A percentile compares a stretch with the other conserved stretches of the same genome.
phyloP scores from a whole-genome alignment of 768 basidiomycete species.

The Lyophyllum atratum region DNA sequence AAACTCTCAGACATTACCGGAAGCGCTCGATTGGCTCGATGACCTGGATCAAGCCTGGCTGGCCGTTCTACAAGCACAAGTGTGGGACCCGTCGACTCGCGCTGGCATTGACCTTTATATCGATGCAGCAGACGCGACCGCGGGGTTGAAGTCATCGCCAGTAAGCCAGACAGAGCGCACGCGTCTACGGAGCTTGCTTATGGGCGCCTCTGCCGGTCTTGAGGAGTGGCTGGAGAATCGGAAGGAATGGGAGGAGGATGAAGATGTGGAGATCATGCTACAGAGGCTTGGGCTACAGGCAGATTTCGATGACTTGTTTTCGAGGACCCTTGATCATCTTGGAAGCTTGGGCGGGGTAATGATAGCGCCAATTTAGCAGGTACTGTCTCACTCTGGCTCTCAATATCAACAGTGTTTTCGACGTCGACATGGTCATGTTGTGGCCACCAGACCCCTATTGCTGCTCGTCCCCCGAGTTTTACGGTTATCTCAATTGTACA shows the following conservation, averaged over 20 bases:
- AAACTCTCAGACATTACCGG: conserved; percentile 41
- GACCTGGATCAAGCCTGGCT: conserved; percentile 79
- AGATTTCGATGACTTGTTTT: conserved; percentile 65
- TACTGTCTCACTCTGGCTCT: not conserved
- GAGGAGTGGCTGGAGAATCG: conserved; percentile 65
- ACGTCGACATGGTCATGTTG: not conserved
- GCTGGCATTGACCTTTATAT: conserved; percentile 36
- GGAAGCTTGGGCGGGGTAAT: conserved; percentile 41
- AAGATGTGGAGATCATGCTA: conserved; percentile 42
- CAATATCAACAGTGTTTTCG: not conserved
- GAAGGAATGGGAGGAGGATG: conserved; percentile 26
- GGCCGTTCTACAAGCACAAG: conserved; percentile 60
- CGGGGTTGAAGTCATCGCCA: conserved; percentile 42
- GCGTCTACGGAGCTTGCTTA: conserved; percentile 66
- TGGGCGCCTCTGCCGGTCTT: conserved; percentile 56
- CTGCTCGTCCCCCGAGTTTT: too few relatives aligned
- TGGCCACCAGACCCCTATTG: not conserved
- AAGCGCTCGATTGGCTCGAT: conserved; percentile 66
- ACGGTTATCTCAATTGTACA: too few relatives aligned
- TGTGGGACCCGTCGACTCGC: conserved; percentile 61
- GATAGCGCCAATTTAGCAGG: conserved; percentile 2
- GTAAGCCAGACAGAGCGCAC: conserved; percentile 73
- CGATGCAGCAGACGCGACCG: conserved; percentile 35
- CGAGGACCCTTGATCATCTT: conserved; percentile 59
- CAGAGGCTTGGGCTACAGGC: conserved; percentile 57